These are phyloP conservation scores for Saturnispora serradocipensis DNA, from an alignment of 805 yeast genomes.

Conservation along the genomic window DNA sequence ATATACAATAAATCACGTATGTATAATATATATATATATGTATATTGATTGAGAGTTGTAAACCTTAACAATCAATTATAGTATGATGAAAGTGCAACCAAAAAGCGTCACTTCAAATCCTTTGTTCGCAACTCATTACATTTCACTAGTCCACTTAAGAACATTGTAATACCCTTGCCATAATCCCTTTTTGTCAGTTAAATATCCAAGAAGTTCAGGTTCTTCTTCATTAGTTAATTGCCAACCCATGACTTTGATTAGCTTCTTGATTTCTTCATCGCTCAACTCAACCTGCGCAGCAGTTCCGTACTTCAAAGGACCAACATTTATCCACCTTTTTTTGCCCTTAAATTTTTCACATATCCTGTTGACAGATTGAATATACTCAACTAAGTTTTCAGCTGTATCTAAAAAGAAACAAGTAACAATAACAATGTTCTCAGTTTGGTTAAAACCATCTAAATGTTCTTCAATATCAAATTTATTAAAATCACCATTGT, in stretches of 20 bases:
- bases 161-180: conserved; percentile 78
- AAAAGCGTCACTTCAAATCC: neutral
- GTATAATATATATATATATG: neutral
- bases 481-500: conserved; percentile 56
- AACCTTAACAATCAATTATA: neutral
- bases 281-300: conserved; percentile 70
- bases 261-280: conserved; percentile 52
- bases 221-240: conserved; percentile 28
- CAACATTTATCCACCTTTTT: conserved; percentile 76
- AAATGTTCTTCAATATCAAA: conserved; percentile 30
- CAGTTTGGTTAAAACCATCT: conserved; percentile 16
- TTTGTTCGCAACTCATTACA: neutral
- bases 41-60: neutral
- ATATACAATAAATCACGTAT: neutral
- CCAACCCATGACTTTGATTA: conserved; percentile 62
- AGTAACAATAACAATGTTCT: conserved; percentile 48
- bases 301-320: conserved; percentile 89
- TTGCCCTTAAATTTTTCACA: conserved; percentile 26
- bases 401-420: conserved; percentile 90
- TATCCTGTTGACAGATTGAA: conserved; percentile 51
- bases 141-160: conserved; percentile 40
- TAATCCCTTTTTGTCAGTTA: conserved; percentile 55
- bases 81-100: neutral
- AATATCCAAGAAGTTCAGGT: conserved; percentile 44
- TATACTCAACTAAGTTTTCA: conserved; percentile 68